These are phyloP conservation scores for Chlorella sp. DNA, from an alignment of 139 green algal genomes.

Conservation along the genomic window DNA sequence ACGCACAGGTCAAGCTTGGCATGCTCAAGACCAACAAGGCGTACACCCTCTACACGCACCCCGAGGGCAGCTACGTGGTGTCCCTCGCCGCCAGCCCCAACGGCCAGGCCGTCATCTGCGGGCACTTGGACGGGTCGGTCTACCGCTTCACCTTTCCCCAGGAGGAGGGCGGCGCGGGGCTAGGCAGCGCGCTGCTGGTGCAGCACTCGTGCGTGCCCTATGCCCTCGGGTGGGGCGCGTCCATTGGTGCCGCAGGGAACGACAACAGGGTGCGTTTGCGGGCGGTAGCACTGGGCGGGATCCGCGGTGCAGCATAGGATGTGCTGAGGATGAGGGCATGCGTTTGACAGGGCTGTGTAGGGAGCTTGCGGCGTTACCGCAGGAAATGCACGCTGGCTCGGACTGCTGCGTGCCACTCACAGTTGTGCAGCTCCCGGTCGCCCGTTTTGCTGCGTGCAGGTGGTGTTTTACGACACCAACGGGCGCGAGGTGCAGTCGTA, in stretches of 20 bases:
- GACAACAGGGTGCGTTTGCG: conserved; percentile 48
- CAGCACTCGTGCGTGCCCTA: conserved; percentile 58
- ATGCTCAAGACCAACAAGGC: conserved; percentile 69
- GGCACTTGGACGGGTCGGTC: conserved; percentile 69
- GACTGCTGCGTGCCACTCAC: too few relatives aligned
- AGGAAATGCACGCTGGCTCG: not conserved
- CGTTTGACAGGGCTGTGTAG: too few relatives aligned
- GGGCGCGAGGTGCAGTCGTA: conserved; percentile 51
- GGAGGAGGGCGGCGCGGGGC: conserved; percentile 26
- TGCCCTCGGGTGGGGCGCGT: conserved; percentile 58
- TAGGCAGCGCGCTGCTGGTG: conserved; percentile 38
- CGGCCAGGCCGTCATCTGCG: conserved; percentile 50
- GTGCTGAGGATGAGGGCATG: too few relatives aligned
- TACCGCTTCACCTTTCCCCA: conserved; percentile 63
- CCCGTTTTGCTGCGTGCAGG: too few relatives aligned
- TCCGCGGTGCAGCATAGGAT: too few relatives aligned
- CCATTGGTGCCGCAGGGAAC: conserved; percentile 47
- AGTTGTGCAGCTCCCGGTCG: too few relatives aligned
- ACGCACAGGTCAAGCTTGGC: conserved; percentile 39
- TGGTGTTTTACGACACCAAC: conserved; percentile 63
- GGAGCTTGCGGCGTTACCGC: too few relatives aligned
- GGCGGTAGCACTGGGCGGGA: too few relatives aligned
- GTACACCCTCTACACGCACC: conserved; percentile 64
- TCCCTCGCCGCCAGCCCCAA: conserved; percentile 50
- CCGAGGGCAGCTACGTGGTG: conserved; percentile 54